Base-by-base conservation (phyloP, 371 early-diverging fungal species). In the Mortierella sp. region DNA sequence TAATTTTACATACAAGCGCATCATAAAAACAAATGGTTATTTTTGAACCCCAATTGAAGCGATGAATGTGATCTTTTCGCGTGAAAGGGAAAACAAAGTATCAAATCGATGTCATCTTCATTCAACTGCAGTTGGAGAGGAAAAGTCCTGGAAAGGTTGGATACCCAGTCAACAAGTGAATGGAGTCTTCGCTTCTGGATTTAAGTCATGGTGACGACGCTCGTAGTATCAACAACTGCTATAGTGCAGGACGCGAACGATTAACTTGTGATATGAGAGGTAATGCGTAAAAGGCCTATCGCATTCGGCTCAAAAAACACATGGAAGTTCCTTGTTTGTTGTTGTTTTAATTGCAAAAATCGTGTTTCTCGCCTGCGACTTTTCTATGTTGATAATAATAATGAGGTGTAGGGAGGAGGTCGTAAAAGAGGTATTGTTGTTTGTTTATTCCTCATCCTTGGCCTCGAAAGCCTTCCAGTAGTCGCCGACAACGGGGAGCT, bases 401-500 rank as follows among this genome's bases (percentile, higher is more conserved):
- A 74, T 47, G 55, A 48, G 4, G 16, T 26, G 44, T 45, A 74
- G 68, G 68, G 54, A 8, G 70, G 9, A 70, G 34, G 28, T 54
- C 38, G 42, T 48, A 31, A 47, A 31, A 71, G 28, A 79, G 54
- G 75, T 93, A 95, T 88, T 94, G 94, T 89, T 48, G 9, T 48
- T 48, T 94, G 94, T 89, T 81, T 81, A 81, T 81, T 85, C 82
- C 82, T 85, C 86, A 52, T 81, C 82, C 86, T 85, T 81, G 73
- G 77, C 82, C 72, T 73, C 82, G 58, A 80, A 85, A 72, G 76
- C 81, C 81, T 81, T 81, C 86, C 86, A 85, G 86, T 85, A 85
- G 80, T 52, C 71, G 75, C 86, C 86, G 63, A 85, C 28, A 70
- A 80, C 82, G 52, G 86, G 86, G 75, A 85, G 86, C 86, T 85